Evolutionary conservation across 306 rosid genomes (phyloP), one percentile per base, ranked within the genome.

Genomic region (Astragalus glycyphyllos): DNA sequence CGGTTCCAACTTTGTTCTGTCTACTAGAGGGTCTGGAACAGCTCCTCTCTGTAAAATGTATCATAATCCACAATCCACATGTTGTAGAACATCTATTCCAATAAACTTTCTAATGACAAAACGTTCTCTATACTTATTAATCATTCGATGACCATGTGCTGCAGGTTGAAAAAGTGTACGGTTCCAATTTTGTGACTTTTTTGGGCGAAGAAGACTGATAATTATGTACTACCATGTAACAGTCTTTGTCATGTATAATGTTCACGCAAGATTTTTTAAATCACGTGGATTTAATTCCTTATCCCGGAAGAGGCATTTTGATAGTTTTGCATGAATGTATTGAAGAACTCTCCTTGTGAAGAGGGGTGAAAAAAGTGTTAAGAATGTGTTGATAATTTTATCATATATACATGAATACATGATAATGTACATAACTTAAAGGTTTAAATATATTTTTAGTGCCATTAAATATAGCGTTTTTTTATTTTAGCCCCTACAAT

Each of bases 11-110:
- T 56, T 12, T 23, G 16, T 69, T 80, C 61, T 59, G 74, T 59
- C 50, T 56, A 54, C 61, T 45, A 42, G 69, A 64, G 77, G 77
- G 65, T 71, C 75, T 71, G 84, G 61, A 78, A 60, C 76, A 77
- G 74, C 67, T 32, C 67, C 71, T 78, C 76, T 58, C 45, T 76
- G 84, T 77, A 80, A 69, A 72, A 68, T 84, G 74, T 72, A 56
- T 56, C 79, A 40, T 64, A 68, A n/a, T n/a, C n/a, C n/a, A n/a
- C n/a, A 20, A 77, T 56, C 57, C 58, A 60, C 61, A 50, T n/a
- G 38, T 20, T 56, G 35, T 61, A 55, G 68, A 60, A 66, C 45
- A 65, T 66, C 58, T 73, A 68, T 77, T 76, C 41, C 40, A 34
- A 44, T 34, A 71, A 76, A 13, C 14, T 53, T 74, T 72, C 59